These are phyloP conservation scores for Niebla homalea DNA, from an alignment of 495 filamentous ascomycete species.

Conservation along the genomic window DNA sequence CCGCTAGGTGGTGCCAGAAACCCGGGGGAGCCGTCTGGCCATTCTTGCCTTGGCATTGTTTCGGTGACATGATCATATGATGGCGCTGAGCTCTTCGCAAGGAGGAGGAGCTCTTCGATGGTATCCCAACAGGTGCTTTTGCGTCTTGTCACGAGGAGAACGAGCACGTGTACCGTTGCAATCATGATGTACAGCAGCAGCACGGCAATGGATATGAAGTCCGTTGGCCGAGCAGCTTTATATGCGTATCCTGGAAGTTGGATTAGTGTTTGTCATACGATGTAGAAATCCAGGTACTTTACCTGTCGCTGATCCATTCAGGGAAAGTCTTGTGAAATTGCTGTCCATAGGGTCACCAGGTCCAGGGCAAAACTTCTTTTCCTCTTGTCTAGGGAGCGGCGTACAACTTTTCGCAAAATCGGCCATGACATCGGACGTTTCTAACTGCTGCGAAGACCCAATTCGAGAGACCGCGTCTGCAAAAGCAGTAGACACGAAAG, in stretches of 20 bases:
- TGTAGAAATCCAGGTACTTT: neutral
- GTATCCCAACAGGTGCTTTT: neutral
- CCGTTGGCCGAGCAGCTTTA: neutral
- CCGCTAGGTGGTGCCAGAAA: neutral
- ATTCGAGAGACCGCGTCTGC: conserved; percentile 5
- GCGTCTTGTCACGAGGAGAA: neutral
- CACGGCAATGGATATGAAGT: conserved; percentile 3
- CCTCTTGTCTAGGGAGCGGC: neutral
- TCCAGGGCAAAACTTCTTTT: neutral
- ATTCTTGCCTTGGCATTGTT: neutral
- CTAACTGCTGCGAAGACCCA: neutral
- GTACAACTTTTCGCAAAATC: neutral
- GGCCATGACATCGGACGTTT: neutral
- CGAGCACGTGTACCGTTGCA: neutral
- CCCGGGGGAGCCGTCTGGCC: neutral
- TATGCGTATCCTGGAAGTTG: conserved; percentile 2
- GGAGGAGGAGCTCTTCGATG: conserved; percentile 2
- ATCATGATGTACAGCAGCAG: neutral
- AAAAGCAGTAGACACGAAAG: conserved; percentile 6
- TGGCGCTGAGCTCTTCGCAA: neutral
- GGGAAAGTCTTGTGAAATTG: neutral
- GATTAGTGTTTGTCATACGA: neutral
- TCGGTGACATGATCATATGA: neutral
- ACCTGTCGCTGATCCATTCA: conserved; percentile 2
- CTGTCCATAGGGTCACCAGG: neutral